phyloP scores from a whole-genome alignment of 2,329 filamentous ascomycete genomes.

The Tolypocladium paradoxum region DNA sequence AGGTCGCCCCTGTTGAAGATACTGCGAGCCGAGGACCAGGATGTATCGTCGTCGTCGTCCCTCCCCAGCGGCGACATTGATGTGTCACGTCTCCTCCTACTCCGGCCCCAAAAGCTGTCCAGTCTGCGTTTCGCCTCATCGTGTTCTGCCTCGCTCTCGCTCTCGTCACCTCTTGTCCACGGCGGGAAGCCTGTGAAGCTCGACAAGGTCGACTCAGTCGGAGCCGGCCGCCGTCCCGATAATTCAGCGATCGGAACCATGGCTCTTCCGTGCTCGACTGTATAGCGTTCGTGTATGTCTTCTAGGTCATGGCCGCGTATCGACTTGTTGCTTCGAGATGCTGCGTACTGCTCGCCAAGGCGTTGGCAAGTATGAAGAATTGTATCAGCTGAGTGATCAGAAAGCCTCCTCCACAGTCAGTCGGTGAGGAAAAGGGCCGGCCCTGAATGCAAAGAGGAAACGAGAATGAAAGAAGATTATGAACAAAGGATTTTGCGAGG shows the following conservation, averaged over 20 bases:
- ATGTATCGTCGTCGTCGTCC: background rate
- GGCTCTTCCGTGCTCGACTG: background rate
- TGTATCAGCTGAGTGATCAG: background rate
- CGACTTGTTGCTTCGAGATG: background rate
- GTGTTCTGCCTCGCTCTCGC: constrained; percentile 1
- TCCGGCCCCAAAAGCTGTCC: background rate
- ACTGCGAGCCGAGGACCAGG: background rate
- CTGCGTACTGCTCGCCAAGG: background rate
- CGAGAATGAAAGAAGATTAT: background rate
- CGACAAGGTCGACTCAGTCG: background rate
- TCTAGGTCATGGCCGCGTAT: constrained; percentile 3
- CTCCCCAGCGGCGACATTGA: background rate
- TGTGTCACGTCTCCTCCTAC: background rate
- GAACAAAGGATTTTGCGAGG: background rate
- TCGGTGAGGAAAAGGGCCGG: background rate
- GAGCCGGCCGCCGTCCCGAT: constrained; percentile 3
- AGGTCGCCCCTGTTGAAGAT: background rate
- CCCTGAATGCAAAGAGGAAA: background rate
- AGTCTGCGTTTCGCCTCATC: background rate
- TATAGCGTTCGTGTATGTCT: background rate
- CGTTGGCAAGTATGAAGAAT: background rate
- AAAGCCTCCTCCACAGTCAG: background rate
- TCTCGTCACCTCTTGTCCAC: constrained; percentile 18
- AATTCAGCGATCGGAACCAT: constrained; percentile 1
- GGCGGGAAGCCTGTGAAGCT: constrained; percentile 5